phyloP scores from a whole-genome alignment of 1,139 yeast genomes.

The Nakaseomyces nivariensis region DNA sequence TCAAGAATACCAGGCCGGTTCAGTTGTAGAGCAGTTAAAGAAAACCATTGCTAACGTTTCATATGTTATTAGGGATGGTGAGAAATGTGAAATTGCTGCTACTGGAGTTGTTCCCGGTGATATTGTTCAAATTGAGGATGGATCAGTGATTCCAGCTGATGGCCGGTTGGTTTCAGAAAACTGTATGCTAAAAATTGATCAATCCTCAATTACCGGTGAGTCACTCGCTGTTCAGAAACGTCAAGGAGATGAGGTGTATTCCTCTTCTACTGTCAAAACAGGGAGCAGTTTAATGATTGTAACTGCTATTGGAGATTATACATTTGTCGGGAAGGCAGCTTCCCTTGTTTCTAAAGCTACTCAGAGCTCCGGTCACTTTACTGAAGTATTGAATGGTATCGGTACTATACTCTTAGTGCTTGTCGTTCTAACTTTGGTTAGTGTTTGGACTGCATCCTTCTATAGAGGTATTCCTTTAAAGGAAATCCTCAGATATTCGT shows the following conservation, averaged over 20 bases:
- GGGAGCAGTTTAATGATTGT: conserved; percentile 94
- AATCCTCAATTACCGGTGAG: conserved; percentile 96
- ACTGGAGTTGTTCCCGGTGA: conserved; percentile 88
- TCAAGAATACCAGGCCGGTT: conserved; percentile 95
- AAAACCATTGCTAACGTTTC: conserved; percentile 88
- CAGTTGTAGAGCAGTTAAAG: conserved; percentile 86
- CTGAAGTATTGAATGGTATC: conserved; percentile 67
- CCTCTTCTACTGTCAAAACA: conserved; percentile 90
- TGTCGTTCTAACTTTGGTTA: conserved; percentile 74
- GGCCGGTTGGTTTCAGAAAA: conserved; percentile 86
- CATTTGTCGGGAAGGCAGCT: conserved; percentile 37
- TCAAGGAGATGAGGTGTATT: conserved; percentile 76
- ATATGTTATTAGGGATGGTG: conserved; percentile 73
- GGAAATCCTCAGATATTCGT: conserved; percentile 80
- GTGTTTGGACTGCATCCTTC: conserved; percentile 90
- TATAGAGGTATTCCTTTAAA: conserved; percentile 84
- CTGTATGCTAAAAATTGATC: conserved; percentile 83
- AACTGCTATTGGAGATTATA: conserved; percentile 86
- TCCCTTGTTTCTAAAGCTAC: conserved; percentile 91
- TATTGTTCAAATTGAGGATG: conserved; percentile 82
- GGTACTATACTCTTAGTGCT: conserved; percentile 53
- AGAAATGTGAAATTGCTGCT: conserved; percentile 58
- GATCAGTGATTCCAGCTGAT: conserved; percentile 89
- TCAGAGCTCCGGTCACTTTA: conserved; percentile 88
- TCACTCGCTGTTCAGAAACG: conserved; percentile 90